Conservation (phyloP, 2,329 filamentous ascomycete species). For the Aspergillus vadensis region DNA sequence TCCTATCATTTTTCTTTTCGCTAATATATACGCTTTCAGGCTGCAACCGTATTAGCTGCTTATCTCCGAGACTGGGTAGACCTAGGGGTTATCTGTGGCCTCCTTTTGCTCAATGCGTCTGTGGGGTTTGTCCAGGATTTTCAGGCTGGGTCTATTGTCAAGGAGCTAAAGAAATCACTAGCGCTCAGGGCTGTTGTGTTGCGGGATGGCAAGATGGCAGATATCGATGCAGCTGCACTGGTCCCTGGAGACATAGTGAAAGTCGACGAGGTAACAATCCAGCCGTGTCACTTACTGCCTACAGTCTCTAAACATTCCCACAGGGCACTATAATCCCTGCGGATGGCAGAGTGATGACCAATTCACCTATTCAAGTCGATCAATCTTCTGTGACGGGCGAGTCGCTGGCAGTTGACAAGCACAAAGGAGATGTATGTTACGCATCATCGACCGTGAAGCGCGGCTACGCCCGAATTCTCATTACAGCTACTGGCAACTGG, state of each 20-base stretch:
- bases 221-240: slow-evolving; percentile 79
- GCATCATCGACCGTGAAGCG: slow-evolving; percentile 88
- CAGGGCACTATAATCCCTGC: slow-evolving; percentile 85
- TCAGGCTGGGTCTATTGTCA: slow-evolving; percentile 86
- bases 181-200: slow-evolving; percentile 85
- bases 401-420: slow-evolving; percentile 88
- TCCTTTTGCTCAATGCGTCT: slow-evolving; percentile 78
- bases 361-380: slow-evolving; percentile 84
- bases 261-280: slow-evolving; percentile 67
- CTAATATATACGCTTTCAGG: slow-evolving; percentile 43
- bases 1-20: not conserved
- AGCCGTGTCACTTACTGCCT: not conserved
- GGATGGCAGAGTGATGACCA: slow-evolving; percentile 81
- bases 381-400: slow-evolving; percentile 91
- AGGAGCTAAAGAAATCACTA: slow-evolving; percentile 86
- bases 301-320: slow-evolving; percentile 10
- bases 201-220: slow-evolving; percentile 74
- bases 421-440: slow-evolving; percentile 77
- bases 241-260: slow-evolving; percentile 89
- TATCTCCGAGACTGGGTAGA: slow-evolving; percentile 89
- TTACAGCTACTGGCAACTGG: slow-evolving; percentile 83
- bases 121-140: slow-evolving; percentile 90
- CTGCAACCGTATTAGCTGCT: slow-evolving; percentile 76
- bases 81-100: slow-evolving; percentile 85
- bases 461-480: slow-evolving; percentile 80